Evolutionary conservation across 257 asterid species (phyloP).

Genomic region (Mentha longifolia): DNA sequence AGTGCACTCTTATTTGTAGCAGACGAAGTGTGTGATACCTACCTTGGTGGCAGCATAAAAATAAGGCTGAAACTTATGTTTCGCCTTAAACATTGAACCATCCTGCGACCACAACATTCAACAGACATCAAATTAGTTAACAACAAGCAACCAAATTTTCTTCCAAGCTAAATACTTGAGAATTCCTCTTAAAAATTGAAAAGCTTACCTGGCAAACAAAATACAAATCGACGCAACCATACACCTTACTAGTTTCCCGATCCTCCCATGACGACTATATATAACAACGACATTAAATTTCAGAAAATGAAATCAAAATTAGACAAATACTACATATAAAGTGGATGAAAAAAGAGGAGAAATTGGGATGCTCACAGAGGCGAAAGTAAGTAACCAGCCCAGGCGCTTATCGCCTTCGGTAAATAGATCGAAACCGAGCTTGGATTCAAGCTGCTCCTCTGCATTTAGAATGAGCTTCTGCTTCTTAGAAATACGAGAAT

Average conservation of each 20-base stretch:
- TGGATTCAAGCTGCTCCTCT: conserved; percentile 95
- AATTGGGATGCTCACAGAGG: conserved; percentile 58
- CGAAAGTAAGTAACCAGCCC: conserved; percentile 93
- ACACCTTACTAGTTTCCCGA: conserved; percentile 75
- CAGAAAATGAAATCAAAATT: not conserved
- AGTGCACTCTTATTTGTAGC: conserved; percentile 2
- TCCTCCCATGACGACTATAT: conserved; percentile 94
- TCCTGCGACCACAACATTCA: conserved; percentile 60
- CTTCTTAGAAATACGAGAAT: conserved; percentile 80
- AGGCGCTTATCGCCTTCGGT: conserved; percentile 95
- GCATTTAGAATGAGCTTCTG: conserved; percentile 78
- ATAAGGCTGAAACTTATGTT: conserved; percentile 89
- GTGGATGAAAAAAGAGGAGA: not conserved
- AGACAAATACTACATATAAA: conserved; percentile 15
- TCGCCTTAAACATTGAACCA: conserved; percentile 90
- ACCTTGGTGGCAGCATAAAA: conserved; percentile 97
- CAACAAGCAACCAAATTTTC: not conserved
- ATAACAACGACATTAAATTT: conserved; percentile 13
- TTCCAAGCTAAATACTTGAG: conserved; percentile 13
- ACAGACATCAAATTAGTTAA: conserved; percentile 6
- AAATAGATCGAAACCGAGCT: conserved; percentile 78
- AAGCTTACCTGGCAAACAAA: conserved; percentile 88
- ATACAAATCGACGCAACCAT: conserved; percentile 90
- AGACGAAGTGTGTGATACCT: conserved; percentile 3
- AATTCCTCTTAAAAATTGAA: conserved; percentile 15